phyloP scores from a whole-genome alignment of 2,329 filamentous ascomycete species.

The Akanthomyces lecanii region DNA sequence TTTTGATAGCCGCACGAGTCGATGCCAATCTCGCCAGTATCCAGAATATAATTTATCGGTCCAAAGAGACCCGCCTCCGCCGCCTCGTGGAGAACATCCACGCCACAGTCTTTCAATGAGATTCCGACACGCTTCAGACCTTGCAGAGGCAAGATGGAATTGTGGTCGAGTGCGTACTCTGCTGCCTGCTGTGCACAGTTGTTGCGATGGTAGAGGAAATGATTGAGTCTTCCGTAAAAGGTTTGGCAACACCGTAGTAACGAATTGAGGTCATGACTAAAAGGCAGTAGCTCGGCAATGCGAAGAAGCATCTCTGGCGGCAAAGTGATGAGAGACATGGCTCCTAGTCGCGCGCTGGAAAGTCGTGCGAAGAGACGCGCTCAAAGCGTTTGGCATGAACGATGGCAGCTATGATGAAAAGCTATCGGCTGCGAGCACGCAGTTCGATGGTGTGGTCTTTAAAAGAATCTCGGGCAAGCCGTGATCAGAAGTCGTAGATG shows the following conservation, averaged over 20 bases:
- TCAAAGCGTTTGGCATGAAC: too few relatives aligned
- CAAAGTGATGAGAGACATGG: neutral
- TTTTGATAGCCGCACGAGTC: neutral
- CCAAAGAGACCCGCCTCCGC: neutral
- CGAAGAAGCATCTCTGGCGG: neutral
- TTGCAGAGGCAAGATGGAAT: neutral
- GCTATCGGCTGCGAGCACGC: too few relatives aligned
- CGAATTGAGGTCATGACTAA: neutral
- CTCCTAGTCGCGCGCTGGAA: neutral
- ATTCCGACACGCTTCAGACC: neutral
- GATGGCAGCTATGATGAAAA: neutral
- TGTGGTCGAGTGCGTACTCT: neutral
- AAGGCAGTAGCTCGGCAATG: neutral
- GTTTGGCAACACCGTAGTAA: neutral
- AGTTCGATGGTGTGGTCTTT: neutral
- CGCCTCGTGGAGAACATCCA: neutral
- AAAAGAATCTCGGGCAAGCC: too few relatives aligned
- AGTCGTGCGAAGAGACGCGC: too few relatives aligned
- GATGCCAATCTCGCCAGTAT: neutral
- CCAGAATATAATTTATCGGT: neutral
- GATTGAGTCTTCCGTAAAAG: neutral
- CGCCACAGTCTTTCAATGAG: neutral
- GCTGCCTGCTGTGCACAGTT: neutral
- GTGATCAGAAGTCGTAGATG: too few relatives aligned
- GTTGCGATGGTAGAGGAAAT: neutral